Percentiles rank a stretch among this genome's conserved stretches.
Conservation (phyloP, 2,329 filamentous ascomycete genomes). For the Pseudogymnoascus verrucosus region DNA sequence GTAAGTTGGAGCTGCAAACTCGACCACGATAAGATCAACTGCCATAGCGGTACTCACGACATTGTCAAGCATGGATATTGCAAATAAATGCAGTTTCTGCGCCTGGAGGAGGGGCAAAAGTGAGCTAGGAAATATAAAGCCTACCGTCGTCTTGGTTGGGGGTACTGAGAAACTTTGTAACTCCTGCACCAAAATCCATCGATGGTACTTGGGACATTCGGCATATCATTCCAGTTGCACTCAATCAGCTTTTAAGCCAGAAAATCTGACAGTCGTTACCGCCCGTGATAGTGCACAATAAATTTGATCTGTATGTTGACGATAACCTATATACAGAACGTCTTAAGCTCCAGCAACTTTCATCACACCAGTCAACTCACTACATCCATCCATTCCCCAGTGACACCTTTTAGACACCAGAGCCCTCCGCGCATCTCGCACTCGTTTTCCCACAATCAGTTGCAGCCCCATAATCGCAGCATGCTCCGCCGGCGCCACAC, state of each 20-base stretch:
- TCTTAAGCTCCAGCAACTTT: background rate
- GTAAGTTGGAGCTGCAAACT: background rate
- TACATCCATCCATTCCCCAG: background rate
- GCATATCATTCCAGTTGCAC: background rate
- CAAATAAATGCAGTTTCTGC: background rate
- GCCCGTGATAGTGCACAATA: background rate
- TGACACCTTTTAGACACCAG: background rate
- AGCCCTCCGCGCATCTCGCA: background rate
- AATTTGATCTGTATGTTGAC: background rate
- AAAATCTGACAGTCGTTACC: background rate
- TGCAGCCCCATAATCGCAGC: conserved; percentile 12
- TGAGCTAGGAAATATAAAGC: background rate
- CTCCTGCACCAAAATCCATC: background rate
- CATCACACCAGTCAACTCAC: background rate
- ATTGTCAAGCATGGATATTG: background rate
- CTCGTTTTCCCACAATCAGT: background rate
- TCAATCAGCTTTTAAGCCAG: background rate
- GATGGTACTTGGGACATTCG: background rate
- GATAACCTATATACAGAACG: background rate
- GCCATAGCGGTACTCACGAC: background rate
- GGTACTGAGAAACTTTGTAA: background rate
- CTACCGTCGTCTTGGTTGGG: background rate
- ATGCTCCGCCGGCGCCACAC: conserved; percentile 18
- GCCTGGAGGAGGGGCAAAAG: background rate
- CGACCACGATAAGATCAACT: background rate